Base-by-base conservation (phyloP, 257 asterid species). In the Plantago ovata region DNA sequence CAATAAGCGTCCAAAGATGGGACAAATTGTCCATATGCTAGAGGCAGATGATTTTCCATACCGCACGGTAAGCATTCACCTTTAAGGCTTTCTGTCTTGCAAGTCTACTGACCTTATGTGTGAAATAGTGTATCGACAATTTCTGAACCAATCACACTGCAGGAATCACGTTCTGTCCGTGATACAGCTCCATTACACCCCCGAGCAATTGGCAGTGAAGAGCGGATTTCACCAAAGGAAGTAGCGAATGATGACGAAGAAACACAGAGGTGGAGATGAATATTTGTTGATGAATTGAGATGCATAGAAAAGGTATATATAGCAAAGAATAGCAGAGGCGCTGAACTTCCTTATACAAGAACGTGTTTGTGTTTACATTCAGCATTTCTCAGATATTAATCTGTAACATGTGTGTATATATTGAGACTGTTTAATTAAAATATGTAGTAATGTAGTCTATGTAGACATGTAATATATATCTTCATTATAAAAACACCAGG, bases 1-100 rank as follows among this genome's bases (percentile, higher is more conserved):
- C 36, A 81, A 70, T 74, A 89, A 93, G 80, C 85, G 99, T 46
- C 99, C 99, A 15, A 93, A 81, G 83, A 93, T 93, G 97, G 96
- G 99, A 9, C 99, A 93, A 68, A 84, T 93, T 41, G 87, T 86
- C 21, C 95, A 93, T 72, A 93, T 93, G 99, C 99, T 93, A 8
- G 99, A 93, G 81, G 89, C 97, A 7, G 97, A 89, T 64, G 97
- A 86, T 59, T 79, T 82, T 56, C 87, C 95, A 53, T 86, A 71
- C 63, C 97, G 94, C 43, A 14, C 77, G 57, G 97, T 89, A 77
- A 80, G 85, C 62, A 38, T 21, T 19, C 32, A 19, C 12, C 7
- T 10, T n/a, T 49, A 12, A n/a, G n/a, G n/a, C 20, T n/a, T 32
- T 21, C 20, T 15, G 21, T 49, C 55, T 9, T 33, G 28, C 23